phyloP scores from a whole-genome alignment of 352 stramenopile genomes.

The Phytophthora rubi region DNA sequence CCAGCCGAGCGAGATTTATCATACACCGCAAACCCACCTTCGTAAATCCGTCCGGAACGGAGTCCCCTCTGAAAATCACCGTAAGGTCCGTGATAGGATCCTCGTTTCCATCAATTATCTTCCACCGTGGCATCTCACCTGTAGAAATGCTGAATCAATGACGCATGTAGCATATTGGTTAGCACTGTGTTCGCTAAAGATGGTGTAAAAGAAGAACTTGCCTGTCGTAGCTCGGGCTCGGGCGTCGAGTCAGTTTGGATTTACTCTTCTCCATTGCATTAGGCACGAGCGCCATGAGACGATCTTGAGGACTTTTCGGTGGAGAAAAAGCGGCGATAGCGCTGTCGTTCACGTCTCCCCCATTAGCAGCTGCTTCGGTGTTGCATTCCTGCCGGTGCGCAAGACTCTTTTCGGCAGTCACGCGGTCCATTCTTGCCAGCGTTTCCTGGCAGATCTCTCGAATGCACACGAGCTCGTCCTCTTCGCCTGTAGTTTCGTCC shows the following conservation, averaged over 20 bases:
- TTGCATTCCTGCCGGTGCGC: conserved; percentile 13
- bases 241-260: conserved; percentile 39
- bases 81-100: conserved; percentile 70
- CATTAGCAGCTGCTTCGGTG: conserved; percentile 2
- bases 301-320: conserved; percentile 67
- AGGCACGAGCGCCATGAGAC: conserved; percentile 38
- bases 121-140: conserved; percentile 47
- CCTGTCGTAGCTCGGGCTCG: conserved; percentile 45
- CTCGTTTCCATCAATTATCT: conserved; percentile 52
- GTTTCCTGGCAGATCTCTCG: conserved; percentile 75
- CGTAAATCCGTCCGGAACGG: conserved; percentile 68
- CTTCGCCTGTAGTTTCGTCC: conserved; percentile 54
- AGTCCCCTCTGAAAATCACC: conserved; percentile 82
- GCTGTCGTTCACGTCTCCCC: conserved; percentile 4
- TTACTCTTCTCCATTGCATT: conserved; percentile 60
- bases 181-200: not conserved
- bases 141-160: conserved; percentile 4
- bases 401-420: conserved; percentile 18
- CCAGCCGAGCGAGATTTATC: not conserved
- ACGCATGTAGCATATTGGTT: not conserved
- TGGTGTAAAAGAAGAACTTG: not conserved
- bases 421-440: conserved; percentile 32
- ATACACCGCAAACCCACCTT: conserved; percentile 54
- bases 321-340: conserved; percentile 16
- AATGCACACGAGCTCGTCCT: conserved; percentile 55